Base-by-base conservation (phyloP, 2,329 filamentous ascomycete genomes). In the Fusarium pseudocircinatum region DNA sequence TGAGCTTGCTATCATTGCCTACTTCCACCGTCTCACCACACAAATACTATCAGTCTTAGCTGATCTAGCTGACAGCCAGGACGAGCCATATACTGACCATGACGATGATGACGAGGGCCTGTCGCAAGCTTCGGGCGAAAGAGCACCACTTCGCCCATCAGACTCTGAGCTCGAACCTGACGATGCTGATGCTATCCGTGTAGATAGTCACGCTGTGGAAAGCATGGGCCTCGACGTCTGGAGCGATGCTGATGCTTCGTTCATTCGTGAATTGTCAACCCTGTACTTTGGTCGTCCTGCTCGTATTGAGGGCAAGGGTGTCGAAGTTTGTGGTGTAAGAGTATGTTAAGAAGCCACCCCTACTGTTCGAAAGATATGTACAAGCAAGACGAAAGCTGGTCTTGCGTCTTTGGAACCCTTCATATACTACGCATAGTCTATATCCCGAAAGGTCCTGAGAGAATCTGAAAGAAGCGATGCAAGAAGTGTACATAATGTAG, bases 161-260 rank as follows among this genome's bases (percentile, higher is more conserved):
- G 70, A 74, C 16, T 49, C 61, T 9, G 78, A 76, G 8, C 74
- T 79, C 13, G 69, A 74, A 9, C 76, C 75, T 15, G 83, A 83
- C 18, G 83, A 83, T 10, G 77, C 79, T 22, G 79, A 76, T 83
- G 42, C 80, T 53, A 82, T 93, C 54, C 84, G 86, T 18, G 83
- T 96, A 28, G 88, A 87, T 70, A 89, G 88, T 72, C 90, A 91
- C 32, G 90, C 93, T 61, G 80, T 96, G 56, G 87, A 89, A 66
- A 85, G 87, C 50, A 92, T 96, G 90, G 94, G 94, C 0, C 86
- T 96, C 26, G 94, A 96, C 76, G 86, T 91, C 2, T 96, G 93
- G 93, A 95, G 92, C 78, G 85, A 87, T 37, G 85, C 85, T 22
- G 94, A 96, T 79, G 89, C 88, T n/a, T 84, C 84, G 6, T 96